Evolutionary conservation across 1,284 basidiomycete genomes (phyloP).

Genomic region (Malassezia equina): DNA sequence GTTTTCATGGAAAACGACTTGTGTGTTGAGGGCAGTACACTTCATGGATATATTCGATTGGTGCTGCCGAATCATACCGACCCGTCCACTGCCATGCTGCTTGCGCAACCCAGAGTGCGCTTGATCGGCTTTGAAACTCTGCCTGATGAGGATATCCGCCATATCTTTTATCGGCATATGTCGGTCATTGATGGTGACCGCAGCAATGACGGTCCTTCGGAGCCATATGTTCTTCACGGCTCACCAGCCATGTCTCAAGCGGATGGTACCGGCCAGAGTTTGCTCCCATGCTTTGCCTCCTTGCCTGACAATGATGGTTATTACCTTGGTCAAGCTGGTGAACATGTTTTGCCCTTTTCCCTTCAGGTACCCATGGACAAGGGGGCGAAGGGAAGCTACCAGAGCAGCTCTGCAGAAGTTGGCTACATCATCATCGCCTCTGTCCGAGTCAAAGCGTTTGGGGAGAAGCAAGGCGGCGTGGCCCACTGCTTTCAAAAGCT

Average conservation of each 20-base stretch:
- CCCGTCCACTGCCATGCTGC: slow-evolving; percentile 54
- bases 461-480: slow-evolving; percentile 52
- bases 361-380: slow-evolving; percentile 62
- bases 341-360: slow-evolving; percentile 66
- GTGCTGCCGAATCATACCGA: slow-evolving; percentile 56
- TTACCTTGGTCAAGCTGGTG: slow-evolving; percentile 53
- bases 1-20: slow-evolving; percentile 66
- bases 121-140: slow-evolving; percentile 76
- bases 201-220: slow-evolving; percentile 28
- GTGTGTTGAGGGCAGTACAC: slow-evolving; percentile 68
- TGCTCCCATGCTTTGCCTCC: slow-evolving; percentile 53
- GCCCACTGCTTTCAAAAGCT: slow-evolving; percentile 85
- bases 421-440: slow-evolving; percentile 76
- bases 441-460: slow-evolving; percentile 66
- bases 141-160: slow-evolving; percentile 57
- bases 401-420: slow-evolving; percentile 58
- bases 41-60: slow-evolving; percentile 66
- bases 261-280: slow-evolving; percentile 51
- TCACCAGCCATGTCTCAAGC: slow-evolving; percentile 28
- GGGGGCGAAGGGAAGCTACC: slow-evolving; percentile 63
- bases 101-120: slow-evolving; percentile 70
- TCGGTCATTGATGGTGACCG: slow-evolving; percentile 53
- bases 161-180: slow-evolving; percentile 76
- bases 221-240: slow-evolving; percentile 43
- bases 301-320: slow-evolving; percentile 62